Conservation (phyloP, 495 filamentous ascomycete genomes). For the Wilcoxina mikolae region DNA sequence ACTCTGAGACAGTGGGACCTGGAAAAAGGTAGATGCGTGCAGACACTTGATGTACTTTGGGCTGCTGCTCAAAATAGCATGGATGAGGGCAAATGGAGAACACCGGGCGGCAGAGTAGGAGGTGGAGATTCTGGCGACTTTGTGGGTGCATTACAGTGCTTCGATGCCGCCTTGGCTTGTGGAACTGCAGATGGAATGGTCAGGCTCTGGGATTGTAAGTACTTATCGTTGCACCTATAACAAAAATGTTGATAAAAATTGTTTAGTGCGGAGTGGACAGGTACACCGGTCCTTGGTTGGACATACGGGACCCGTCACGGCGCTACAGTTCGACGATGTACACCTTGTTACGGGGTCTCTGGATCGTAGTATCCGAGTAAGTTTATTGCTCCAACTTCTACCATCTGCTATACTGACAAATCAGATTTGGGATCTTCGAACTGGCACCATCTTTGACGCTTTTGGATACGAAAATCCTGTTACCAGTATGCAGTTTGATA, state of each 20-base stretch:
- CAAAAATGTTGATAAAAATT: background rate
- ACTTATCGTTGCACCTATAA: background rate
- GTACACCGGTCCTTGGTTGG: slow-evolving; percentile 92
- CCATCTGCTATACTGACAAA: slow-evolving; percentile 16
- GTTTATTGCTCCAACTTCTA: slow-evolving; percentile 26
- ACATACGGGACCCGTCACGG: slow-evolving; percentile 89
- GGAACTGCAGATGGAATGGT: slow-evolving; percentile 98
- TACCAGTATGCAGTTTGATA: slow-evolving; percentile 96
- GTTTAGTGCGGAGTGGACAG: slow-evolving; percentile 64
- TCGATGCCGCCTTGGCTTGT: slow-evolving; percentile 93
- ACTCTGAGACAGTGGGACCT: slow-evolving; percentile 96
- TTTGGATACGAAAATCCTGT: slow-evolving; percentile 89
- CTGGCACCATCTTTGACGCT: slow-evolving; percentile 87
- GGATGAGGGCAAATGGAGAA: slow-evolving; percentile 42
- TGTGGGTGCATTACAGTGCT: slow-evolving; percentile 88
- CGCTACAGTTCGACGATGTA: slow-evolving; percentile 90
- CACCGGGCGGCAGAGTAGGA: slow-evolving; percentile 38
- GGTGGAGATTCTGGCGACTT: slow-evolving; percentile 60
- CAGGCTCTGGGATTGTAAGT: slow-evolving; percentile 67
- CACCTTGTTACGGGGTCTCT: slow-evolving; percentile 88
- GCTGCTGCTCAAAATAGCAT: slow-evolving; percentile 83
- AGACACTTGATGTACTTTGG: slow-evolving; percentile 98
- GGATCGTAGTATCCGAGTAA: slow-evolving; percentile 86
- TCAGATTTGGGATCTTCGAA: slow-evolving; percentile 97
- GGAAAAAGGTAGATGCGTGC: slow-evolving; percentile 84